phyloP scores from a whole-genome alignment of 768 basidiomycete genomes.

The Mycena polygramma region DNA sequence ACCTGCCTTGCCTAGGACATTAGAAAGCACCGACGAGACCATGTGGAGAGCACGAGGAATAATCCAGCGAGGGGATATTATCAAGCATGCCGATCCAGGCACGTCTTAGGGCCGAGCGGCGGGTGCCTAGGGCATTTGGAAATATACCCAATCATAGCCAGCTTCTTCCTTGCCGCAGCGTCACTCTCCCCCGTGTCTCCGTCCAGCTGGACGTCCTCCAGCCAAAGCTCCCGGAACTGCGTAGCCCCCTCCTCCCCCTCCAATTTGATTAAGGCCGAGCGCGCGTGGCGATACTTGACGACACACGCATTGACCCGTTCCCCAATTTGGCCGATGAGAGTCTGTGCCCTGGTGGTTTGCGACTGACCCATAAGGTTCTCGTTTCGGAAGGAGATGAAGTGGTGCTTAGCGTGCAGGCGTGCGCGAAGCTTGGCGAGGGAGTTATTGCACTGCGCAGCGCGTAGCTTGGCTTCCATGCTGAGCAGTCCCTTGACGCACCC shows the following conservation, averaged over 20 bases:
- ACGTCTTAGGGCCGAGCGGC: too few relatives aligned
- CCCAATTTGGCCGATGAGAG: slow-evolving; percentile 19
- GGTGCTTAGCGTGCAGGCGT: slow-evolving; percentile 25
- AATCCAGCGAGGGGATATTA: too few relatives aligned
- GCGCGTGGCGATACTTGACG: slow-evolving; percentile 12
- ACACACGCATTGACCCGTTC: slow-evolving; percentile 16
- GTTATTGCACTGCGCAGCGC: slow-evolving; percentile 20
- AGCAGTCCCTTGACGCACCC: neutral
- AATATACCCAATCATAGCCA: neutral
- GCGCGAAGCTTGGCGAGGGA: slow-evolving; percentile 12
- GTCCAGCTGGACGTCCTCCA: too few relatives aligned
- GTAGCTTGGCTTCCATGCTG: slow-evolving; percentile 26
- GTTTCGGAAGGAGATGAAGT: slow-evolving; percentile 28
- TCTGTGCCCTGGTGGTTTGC: neutral
- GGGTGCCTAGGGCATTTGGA: too few relatives aligned
- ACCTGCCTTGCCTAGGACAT: too few relatives aligned
- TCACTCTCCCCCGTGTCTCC: neutral
- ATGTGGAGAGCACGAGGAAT: too few relatives aligned
- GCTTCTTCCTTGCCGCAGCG: neutral
- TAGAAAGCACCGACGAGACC: too few relatives aligned
- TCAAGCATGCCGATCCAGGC: too few relatives aligned
- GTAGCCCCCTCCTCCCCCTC: neutral
- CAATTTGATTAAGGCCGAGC: neutral
- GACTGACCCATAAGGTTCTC: slow-evolving; percentile 22
- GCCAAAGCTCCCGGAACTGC: too few relatives aligned